phyloP scores from a whole-genome alignment of 1,284 basidiomycete genomes.

The Ustilago vetiveriae region DNA sequence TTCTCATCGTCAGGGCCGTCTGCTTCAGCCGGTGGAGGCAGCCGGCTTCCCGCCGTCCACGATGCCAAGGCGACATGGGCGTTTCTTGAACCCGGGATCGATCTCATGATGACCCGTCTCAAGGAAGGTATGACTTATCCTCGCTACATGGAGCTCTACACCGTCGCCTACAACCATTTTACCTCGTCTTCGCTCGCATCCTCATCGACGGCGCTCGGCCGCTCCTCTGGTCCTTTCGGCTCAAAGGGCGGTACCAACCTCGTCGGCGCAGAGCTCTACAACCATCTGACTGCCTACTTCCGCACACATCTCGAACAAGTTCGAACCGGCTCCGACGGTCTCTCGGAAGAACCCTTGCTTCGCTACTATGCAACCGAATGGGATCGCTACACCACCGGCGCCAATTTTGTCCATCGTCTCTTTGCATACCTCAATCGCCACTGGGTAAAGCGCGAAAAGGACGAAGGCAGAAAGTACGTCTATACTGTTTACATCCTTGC shows the following conservation, averaged over 20 bases:
- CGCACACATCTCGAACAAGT: conserved; percentile 70
- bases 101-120: conserved; percentile 69
- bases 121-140: conserved; percentile 88
- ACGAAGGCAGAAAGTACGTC: conserved; percentile 94
- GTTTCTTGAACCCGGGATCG: conserved; percentile 84
- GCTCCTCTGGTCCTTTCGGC: conserved; percentile 34
- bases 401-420: conserved; percentile 82
- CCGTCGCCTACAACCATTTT: conserved; percentile 93
- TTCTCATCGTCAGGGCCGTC: conserved; percentile 18
- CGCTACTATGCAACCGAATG: conserved; percentile 92
- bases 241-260: conserved; percentile 79
- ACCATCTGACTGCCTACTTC: conserved; percentile 86
- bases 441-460: conserved; percentile 98
- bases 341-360: conserved; percentile 87
- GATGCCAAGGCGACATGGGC: conserved; percentile 78
- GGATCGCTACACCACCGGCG: conserved; percentile 95
- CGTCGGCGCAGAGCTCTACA: conserved; percentile 93
- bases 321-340: conserved; percentile 76
- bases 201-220: conserved; percentile 34
- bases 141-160: conserved; percentile 90
- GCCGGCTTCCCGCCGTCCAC: conserved; percentile 34
- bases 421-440: conserved; percentile 98
- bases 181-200: conserved; percentile 82
- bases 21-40: conserved; percentile 16
- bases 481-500: conserved; percentile 96